Base-by-base conservation (phyloP, 2,329 filamentous ascomycete genomes). In the Clarireedia monteithiana region DNA sequence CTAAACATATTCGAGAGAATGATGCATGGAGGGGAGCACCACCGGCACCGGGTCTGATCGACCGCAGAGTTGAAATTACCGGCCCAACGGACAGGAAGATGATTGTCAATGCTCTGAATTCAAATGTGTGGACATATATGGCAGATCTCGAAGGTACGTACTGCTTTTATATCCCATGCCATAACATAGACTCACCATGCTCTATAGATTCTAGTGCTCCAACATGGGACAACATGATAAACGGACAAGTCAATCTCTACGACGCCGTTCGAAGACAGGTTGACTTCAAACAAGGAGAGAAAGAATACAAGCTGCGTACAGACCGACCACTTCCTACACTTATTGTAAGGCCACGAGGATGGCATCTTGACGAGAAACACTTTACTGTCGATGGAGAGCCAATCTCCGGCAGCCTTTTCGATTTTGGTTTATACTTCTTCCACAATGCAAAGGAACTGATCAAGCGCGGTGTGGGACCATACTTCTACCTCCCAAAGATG, bases 171-270 rank as follows among this genome's bases (percentile, higher is more conserved):
- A 36, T 12, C 24, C 34, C n/a, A 48, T 53, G 36, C 27, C 39
- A 36, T 53, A 42, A 24, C 39, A 36, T 3, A 26, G 38, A 45
- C 59, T 60, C 39, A 59, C 26, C 40, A 40, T 9, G 3, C 42
- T n/a, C 30, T 20, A 38, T 66, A 96, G 91, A 97, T 73, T 96
- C 94, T 6, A 94, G 82, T 69, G 91, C 94, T 24, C 94, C 94
- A 24, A 96, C 94, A 45, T 99, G 94, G 94, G 91, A 96, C 64
- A 97, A 97, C 78, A 97, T 97, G 91, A 86, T 97, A 77, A 95
- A 94, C 66, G 94, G 94, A 61, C 94, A 99, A 75, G 85, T 96
- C 64, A 99, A 97, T 78, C 82, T 99, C 57, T 95, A 96, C 77
- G 94, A 97, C 68, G 94, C 91, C 64, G 91, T 95, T 70, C 89